Evolutionary conservation across 306 rosid genomes (phyloP).

Genomic region (Phaseolus lunatus): DNA sequence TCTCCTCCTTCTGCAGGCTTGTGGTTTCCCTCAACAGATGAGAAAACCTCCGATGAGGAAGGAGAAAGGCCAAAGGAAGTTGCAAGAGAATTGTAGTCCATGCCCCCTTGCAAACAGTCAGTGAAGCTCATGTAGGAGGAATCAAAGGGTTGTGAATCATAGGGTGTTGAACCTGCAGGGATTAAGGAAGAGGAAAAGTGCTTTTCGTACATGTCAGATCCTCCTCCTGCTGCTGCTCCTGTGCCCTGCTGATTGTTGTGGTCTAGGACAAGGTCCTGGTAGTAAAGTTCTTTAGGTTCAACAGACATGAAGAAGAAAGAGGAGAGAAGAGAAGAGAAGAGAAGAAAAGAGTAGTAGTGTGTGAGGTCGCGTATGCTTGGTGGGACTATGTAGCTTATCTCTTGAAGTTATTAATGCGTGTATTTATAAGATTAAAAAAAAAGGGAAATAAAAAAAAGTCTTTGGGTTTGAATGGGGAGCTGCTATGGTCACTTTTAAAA

Average conservation of each 20-base stretch:
- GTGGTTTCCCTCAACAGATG: constrained; percentile 56
- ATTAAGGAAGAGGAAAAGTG: constrained; percentile 42
- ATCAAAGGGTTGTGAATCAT: constrained; percentile 57
- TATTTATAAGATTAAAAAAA: constrained; percentile 32
- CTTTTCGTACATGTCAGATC: constrained; percentile 49
- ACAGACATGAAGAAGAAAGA: constrained; percentile 67
- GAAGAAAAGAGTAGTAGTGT: constrained; percentile 16
- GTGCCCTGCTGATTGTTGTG: constrained; percentile 46
- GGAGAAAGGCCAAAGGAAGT: constrained; percentile 73
- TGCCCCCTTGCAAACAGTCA: constrained; percentile 62
- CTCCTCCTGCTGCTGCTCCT: background rate
- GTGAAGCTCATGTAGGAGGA: constrained; percentile 62
- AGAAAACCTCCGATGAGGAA: constrained; percentile 64
- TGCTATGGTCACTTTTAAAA: constrained; percentile 62
- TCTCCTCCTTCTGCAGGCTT: constrained; percentile 43
- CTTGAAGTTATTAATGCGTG: constrained; percentile 47
- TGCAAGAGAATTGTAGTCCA: constrained; percentile 69
- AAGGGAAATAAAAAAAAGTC: constrained; percentile 40
- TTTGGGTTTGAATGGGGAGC: constrained; percentile 69
- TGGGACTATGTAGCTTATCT: constrained; percentile 48
- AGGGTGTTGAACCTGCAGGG: constrained; percentile 44
- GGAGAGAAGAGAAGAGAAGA: constrained; percentile 4
- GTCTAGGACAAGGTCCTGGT: constrained; percentile 57
- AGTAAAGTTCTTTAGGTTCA: constrained; percentile 57
- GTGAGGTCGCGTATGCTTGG: constrained; percentile 31